Conservation (phyloP, 2,329 filamentous ascomycete genomes). For the Sphaceloma murrayae region DNA sequence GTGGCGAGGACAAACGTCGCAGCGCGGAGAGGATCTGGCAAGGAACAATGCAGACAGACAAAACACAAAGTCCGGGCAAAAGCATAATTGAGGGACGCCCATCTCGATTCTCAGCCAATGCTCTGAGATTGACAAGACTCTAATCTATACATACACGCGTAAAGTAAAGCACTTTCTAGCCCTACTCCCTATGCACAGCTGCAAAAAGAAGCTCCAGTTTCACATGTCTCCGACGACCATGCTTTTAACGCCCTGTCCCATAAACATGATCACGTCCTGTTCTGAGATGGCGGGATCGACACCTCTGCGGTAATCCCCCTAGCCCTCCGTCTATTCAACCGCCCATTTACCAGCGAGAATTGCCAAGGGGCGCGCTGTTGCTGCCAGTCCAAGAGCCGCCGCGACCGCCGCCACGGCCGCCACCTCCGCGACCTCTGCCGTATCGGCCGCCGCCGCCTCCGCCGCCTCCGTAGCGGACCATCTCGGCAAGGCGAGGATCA, state of each 20-base stretch:
- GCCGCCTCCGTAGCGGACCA: conserved; percentile 84
- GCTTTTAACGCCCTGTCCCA: too few species aligned
- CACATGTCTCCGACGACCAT: too few species aligned
- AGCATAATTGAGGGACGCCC: too few species aligned
- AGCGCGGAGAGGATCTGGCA: too few species aligned
- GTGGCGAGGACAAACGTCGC: not conserved
- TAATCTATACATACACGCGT: not conserved
- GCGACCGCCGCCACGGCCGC: conserved; percentile 40
- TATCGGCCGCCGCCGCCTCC: conserved; percentile 59
- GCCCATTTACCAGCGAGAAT: conserved; percentile 47
- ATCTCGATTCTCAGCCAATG: not conserved
- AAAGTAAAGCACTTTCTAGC: conserved; percentile 5
- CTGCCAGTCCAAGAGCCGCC: conserved; percentile 41
- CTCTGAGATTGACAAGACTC: not conserved
- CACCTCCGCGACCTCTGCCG: conserved; percentile 55
- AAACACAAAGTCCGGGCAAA: too few species aligned
- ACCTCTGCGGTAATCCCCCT: too few species aligned
- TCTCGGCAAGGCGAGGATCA: conserved; percentile 89
- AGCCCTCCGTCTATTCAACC: too few species aligned
- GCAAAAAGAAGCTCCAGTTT: too few species aligned
- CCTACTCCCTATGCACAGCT: conserved; percentile 9
- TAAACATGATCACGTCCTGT: too few species aligned
- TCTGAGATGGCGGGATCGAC: too few species aligned
- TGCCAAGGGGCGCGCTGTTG: conserved; percentile 49
- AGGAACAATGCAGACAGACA: too few species aligned